Conservation (phyloP, 2,329 filamentous ascomycete species). For the Gliomastix tumulicola region DNA sequence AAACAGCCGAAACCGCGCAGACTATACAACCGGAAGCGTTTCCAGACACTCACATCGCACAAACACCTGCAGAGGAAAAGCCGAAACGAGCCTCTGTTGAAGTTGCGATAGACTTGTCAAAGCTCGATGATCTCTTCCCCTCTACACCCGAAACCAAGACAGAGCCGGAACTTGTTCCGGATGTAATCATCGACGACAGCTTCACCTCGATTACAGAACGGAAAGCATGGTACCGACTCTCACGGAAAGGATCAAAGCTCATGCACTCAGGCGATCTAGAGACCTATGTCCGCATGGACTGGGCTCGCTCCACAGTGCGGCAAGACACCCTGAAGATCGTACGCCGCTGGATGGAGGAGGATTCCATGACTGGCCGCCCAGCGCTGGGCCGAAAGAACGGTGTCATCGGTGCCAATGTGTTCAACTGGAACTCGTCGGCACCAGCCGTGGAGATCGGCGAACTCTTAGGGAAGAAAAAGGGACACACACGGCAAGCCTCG, state of each 20-base stretch:
- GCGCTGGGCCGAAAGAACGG: slow-evolving; percentile 22
- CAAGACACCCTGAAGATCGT: slow-evolving; percentile 50
- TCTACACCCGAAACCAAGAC: slow-evolving; percentile 11
- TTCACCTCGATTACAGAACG: slow-evolving; percentile 50
- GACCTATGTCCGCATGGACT: slow-evolving; percentile 51
- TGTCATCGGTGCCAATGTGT: slow-evolving; percentile 40
- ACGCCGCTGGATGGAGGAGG: slow-evolving; percentile 60
- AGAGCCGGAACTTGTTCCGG: slow-evolving; percentile 29
- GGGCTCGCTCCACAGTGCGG: slow-evolving; percentile 47
- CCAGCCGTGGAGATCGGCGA: slow-evolving; percentile 39
- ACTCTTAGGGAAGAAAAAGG: slow-evolving; percentile 18
- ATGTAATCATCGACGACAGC: slow-evolving; percentile 41
- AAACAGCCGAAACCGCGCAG: too few relatives aligned
- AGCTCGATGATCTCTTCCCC: slow-evolving; percentile 24
- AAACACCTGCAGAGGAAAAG: neutral
- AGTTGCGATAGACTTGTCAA: slow-evolving; percentile 20
- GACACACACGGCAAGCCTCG: slow-evolving; percentile 13
- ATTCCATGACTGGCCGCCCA: slow-evolving; percentile 46
- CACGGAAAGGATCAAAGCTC: slow-evolving; percentile 50
- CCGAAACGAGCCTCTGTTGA: neutral
- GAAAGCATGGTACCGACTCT: slow-evolving; percentile 59
- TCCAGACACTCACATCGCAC: too few relatives aligned
- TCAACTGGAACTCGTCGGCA: slow-evolving; percentile 53
- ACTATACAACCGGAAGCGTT: too few relatives aligned
- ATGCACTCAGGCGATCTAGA: slow-evolving; percentile 54